Evolutionary conservation across 495 filamentous ascomycete genomes (phyloP), one percentile per base, ranked within the genome.

Genomic region (Neurospora tetrasperma): DNA sequence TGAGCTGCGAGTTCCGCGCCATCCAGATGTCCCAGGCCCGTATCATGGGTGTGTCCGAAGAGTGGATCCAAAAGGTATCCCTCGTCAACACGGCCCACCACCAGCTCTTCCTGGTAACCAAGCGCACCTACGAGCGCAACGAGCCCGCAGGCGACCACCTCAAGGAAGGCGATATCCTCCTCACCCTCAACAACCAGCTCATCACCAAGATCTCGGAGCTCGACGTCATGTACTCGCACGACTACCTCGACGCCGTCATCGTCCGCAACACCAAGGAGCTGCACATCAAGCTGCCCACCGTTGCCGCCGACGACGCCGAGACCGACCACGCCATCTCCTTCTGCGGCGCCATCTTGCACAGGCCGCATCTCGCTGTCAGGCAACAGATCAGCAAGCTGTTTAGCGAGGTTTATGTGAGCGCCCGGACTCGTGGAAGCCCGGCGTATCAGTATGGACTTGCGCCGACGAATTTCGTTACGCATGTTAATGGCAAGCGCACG

Each of bases 351-450:
- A 90, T 97, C 38, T 83, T 99, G 38, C 96, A 99, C 77, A 89
- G 91, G 39, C 96, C 96, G 2, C 96, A 99, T 82, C 94, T 97
- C 78, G 96, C 96, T 46, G 96, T 99, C 4, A 87, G 96, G 18
- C 96, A 99, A 82, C 96, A 99, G 79, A 98, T 99, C 79, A 92
- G 89, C 78, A 95, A 96, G 79, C 86, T 99, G n/a, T 94, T 97
- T 78, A 94, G 91, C 74, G 94, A 97, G 81, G 90, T 98, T n/a
- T 99, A 99, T 80, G 93, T 99, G 38, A 94, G 91, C 76, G 93
- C 92, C 1, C 83, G 94, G 74, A 91, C 92, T 66, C 80, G 94
- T 59, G 96, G 96, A 38, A 93, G 91, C 0, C 96, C 96, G 0
- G 89, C 96, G 0, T 97, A 94, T 78, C 92, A 96, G 80, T 99